phyloP scores from a whole-genome alignment of 2,329 filamentous ascomycete species.

The Diaporthe capsici region DNA sequence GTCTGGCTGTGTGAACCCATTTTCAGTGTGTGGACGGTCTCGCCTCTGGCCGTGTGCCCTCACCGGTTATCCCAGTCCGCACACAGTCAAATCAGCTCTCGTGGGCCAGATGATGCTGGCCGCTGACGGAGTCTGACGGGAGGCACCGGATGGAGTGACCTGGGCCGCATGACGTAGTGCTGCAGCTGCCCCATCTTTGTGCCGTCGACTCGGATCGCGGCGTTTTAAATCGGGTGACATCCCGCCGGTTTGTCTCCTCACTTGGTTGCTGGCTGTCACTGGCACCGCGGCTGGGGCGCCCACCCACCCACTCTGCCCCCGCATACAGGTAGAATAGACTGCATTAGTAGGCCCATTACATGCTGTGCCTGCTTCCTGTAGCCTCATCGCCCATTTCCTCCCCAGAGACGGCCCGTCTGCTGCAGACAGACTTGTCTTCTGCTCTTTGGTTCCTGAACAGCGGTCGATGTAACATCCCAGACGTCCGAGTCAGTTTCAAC shows the following conservation, averaged over 20 bases:
- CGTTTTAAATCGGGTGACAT: slow-evolving; percentile 27
- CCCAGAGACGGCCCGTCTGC: neutral
- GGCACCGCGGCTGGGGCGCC: slow-evolving; percentile 17
- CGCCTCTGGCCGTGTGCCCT: slow-evolving; percentile 13
- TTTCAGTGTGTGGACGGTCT: neutral
- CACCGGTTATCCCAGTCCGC: slow-evolving; percentile 7
- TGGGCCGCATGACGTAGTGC: slow-evolving; percentile 40
- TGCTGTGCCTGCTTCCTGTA: neutral
- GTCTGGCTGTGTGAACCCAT: neutral
- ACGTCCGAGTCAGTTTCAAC: slow-evolving; percentile 27
- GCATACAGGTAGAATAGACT: slow-evolving; percentile 5
- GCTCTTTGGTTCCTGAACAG: slow-evolving; percentile 33
- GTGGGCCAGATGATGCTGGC: slow-evolving; percentile 31
- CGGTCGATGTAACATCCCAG: slow-evolving; percentile 25
- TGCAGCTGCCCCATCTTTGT: slow-evolving; percentile 36
- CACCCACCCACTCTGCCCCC: slow-evolving; percentile 10
- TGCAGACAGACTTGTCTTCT: slow-evolving; percentile 35
- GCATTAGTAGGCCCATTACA: neutral
- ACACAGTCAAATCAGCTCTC: slow-evolving; percentile 6
- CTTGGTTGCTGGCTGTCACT: slow-evolving; percentile 1
- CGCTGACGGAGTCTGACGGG: slow-evolving; percentile 32
- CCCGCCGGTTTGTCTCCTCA: slow-evolving; percentile 25
- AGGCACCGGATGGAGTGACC: slow-evolving; percentile 30
- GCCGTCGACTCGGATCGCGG: slow-evolving; percentile 28
- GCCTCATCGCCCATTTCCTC: slow-evolving; percentile 4